These are phyloP conservation scores for Talaromyces funiculosus DNA, from an alignment of 2,329 filamentous ascomycete species.

Conservation along the genomic window DNA sequence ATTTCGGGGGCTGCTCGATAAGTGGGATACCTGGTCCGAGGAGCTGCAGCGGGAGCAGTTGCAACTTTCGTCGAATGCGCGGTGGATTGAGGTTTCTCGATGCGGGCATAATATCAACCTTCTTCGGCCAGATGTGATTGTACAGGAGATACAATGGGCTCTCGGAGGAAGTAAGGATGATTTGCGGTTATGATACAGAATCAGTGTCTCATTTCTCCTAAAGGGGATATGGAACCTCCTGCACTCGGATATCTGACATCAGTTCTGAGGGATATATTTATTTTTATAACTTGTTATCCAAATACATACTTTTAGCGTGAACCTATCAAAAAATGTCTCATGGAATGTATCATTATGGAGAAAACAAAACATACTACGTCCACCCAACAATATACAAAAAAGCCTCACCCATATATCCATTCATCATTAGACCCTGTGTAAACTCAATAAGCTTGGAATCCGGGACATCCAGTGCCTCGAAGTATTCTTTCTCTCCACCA, in stretches of 20 bases:
- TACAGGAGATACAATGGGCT: constrained; percentile 33
- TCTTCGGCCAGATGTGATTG: constrained; percentile 32
- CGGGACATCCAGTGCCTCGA: constrained; percentile 20
- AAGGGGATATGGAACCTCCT: background rate
- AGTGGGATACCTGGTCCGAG: constrained; percentile 24
- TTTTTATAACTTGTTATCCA: background rate
- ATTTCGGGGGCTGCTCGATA: constrained; percentile 26
- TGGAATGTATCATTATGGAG: background rate
- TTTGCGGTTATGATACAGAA: background rate
- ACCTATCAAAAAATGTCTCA: background rate
- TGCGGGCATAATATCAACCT: constrained; percentile 38
- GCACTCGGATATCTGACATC: too few species aligned
- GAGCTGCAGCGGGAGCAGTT: constrained; percentile 30
- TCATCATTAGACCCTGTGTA: constrained; percentile 23
- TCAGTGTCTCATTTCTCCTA: background rate
- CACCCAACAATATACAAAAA: constrained; percentile 32
- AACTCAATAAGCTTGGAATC: constrained; percentile 26
- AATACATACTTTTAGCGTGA: background rate
- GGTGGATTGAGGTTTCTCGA: constrained; percentile 27
- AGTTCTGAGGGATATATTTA: background rate
- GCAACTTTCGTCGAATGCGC: constrained; percentile 25
- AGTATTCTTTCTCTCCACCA: constrained; percentile 20
- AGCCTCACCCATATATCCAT: constrained; percentile 23
- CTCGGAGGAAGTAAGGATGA: background rate
- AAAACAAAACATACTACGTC: constrained; percentile 16